Percentiles rank a stretch among this genome's conserved stretches.
Evolutionary conservation across 75 land plant genomes (phyloP).

Genomic region (Larix kaempferi): DNA sequence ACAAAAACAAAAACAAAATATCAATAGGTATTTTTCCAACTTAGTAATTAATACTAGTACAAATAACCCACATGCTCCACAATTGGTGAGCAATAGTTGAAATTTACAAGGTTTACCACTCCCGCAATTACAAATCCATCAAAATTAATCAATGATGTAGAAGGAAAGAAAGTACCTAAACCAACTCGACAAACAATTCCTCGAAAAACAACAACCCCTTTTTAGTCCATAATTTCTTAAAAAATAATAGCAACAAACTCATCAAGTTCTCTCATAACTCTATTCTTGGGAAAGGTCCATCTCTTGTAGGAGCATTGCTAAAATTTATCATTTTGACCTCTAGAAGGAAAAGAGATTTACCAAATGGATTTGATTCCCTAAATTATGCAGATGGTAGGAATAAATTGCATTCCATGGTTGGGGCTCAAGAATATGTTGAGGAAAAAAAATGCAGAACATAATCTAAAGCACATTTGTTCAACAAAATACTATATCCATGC

Average conservation of each 20-base stretch:
- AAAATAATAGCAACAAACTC: constrained; percentile 3
- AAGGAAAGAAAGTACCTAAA: constrained; percentile 1
- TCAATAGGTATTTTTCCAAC: too few relatives aligned
- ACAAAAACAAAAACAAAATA: too few relatives aligned
- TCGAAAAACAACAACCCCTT: background rate
- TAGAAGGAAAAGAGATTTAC: too few relatives aligned
- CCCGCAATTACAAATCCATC: background rate
- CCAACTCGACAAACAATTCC: background rate
- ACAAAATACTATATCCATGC: background rate
- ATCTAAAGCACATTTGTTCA: background rate
- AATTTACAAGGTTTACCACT: background rate
- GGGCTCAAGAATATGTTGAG: background rate
- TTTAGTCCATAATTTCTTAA: background rate
- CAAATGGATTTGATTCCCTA: too few relatives aligned
- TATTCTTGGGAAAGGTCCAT: constrained; percentile 36
- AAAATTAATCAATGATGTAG: background rate
- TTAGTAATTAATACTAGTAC: too few relatives aligned
- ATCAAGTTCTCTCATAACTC: constrained; percentile 1
- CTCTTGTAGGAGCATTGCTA: too few relatives aligned
- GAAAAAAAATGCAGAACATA: background rate
- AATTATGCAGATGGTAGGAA: too few relatives aligned
- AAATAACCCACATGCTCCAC: too few relatives aligned
- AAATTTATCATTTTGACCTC: too few relatives aligned
- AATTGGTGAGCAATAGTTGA: background rate
- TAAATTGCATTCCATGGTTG: background rate